Percentiles rank a stretch among this genome's conserved stretches.
Evolutionary conservation across 2,329 filamentous ascomycete genomes (phyloP).

Genomic region (Xylaria sp.): DNA sequence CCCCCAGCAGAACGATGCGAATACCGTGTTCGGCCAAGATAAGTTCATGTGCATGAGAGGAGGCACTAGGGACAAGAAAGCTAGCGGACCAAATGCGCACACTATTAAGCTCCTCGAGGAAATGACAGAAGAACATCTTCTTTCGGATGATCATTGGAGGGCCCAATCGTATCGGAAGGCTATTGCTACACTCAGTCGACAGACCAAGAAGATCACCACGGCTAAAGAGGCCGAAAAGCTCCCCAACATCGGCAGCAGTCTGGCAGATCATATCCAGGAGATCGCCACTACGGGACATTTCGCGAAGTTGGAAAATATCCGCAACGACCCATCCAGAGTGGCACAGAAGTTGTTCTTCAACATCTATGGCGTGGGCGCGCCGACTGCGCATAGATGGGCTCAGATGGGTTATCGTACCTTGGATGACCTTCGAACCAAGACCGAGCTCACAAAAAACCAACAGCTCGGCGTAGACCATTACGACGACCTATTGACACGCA

Average conservation of each 20-base stretch:
- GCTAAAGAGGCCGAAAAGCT: slow-evolving; percentile 75
- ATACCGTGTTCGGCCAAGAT: slow-evolving; percentile 52
- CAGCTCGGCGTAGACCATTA: slow-evolving; percentile 81
- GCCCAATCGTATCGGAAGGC: slow-evolving; percentile 79
- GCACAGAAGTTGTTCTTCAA: slow-evolving; percentile 76
- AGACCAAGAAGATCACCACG: slow-evolving; percentile 71
- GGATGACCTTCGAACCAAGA: slow-evolving; percentile 72
- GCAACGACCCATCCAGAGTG: slow-evolving; percentile 71
- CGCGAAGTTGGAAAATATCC: slow-evolving; percentile 75
- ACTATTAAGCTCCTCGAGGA: slow-evolving; percentile 82
- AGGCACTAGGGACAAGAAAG: slow-evolving; percentile 56
- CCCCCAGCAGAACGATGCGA: not conserved
- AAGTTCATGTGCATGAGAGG: slow-evolving; percentile 66
- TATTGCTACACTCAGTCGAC: slow-evolving; percentile 76
- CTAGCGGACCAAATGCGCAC: slow-evolving; percentile 74
- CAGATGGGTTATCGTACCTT: slow-evolving; percentile 78
- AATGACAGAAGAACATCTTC: slow-evolving; percentile 81
- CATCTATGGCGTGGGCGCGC: slow-evolving; percentile 80
- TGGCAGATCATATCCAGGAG: slow-evolving; percentile 90
- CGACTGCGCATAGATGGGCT: slow-evolving; percentile 79
- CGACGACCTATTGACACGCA: slow-evolving; percentile 79
- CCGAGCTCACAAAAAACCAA: slow-evolving; percentile 74
- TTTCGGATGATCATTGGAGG: slow-evolving; percentile 81
- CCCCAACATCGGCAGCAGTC: slow-evolving; percentile 73
- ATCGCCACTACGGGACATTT: slow-evolving; percentile 80